phyloP scores from a whole-genome alignment of 2,329 filamentous ascomycete species.

The Corinectria fuckeliana region DNA sequence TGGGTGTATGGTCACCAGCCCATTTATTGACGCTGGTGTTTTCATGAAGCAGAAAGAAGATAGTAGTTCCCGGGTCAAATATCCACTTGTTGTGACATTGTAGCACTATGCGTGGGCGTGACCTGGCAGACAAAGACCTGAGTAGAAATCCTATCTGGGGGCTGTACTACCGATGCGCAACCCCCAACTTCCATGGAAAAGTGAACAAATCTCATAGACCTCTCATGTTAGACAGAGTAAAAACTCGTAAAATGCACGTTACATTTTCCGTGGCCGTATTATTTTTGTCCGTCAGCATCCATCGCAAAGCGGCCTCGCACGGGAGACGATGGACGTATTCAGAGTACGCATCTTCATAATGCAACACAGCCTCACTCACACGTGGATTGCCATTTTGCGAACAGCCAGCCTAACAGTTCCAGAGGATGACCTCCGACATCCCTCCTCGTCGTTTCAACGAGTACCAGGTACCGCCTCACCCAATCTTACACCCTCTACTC shows the following conservation, averaged over 20 bases:
- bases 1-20: constrained; percentile 18
- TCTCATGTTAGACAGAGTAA: neutral
- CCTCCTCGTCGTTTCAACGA: constrained; percentile 14
- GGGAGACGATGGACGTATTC: neutral
- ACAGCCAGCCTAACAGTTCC: too few relatives aligned
- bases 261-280: too few relatives aligned
- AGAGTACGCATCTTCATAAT: neutral
- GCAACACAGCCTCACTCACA: neutral
- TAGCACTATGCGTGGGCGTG: neutral
- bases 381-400: too few relatives aligned
- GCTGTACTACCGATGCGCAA: neutral
- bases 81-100: neutral
- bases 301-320: too few relatives aligned
- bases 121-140: neutral
- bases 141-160: neutral
- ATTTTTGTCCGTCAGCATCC: too few relatives aligned
- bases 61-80: neutral
- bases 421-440: constrained; percentile 9
- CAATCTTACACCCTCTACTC: neutral
- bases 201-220: neutral
- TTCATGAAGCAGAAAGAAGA: constrained; percentile 10
- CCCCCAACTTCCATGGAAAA: neutral
- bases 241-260: too few relatives aligned
- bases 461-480: constrained; percentile 11
- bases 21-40: constrained; percentile 3